Conservation (phyloP, 305 asterid species). For the Fraxinus platypoda region DNA sequence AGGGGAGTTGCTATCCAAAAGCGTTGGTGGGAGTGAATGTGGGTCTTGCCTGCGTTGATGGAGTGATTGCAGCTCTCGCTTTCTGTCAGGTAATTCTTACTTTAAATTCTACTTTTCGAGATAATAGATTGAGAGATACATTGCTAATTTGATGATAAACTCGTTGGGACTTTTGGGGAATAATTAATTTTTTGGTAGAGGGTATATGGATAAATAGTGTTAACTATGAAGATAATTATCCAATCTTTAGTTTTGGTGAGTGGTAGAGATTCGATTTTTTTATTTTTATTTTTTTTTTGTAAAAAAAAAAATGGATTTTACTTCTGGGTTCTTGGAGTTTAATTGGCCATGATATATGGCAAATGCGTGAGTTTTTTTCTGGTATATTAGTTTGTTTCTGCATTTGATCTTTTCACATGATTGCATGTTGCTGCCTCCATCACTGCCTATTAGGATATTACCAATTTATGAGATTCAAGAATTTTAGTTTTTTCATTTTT, state of each 20-base stretch:
- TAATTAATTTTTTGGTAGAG: constrained; percentile 4
- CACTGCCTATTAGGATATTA: background rate
- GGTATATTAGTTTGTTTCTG: background rate
- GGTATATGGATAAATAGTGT: background rate
- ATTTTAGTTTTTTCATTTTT: background rate
- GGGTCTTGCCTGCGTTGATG: constrained; percentile 53
- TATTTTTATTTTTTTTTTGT: background rate
- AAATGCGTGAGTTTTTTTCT: background rate
- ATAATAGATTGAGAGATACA: background rate
- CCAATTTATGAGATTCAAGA: background rate
- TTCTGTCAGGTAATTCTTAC: constrained; percentile 48
- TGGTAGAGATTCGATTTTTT: background rate
- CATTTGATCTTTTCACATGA: background rate
- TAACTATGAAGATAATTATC: background rate
- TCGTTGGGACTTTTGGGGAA: background rate
- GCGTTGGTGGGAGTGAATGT: constrained; percentile 48
- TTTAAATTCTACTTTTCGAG: background rate
- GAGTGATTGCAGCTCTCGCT: constrained; percentile 45
- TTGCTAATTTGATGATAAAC: background rate
- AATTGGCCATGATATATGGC: constrained; percentile 11
- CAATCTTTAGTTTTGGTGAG: background rate
- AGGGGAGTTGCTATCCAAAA: constrained; percentile 55
- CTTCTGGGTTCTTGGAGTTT: constrained; percentile 1
- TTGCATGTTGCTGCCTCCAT: background rate
- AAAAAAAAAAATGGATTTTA: background rate